Percentiles rank a stretch among this genome's conserved stretches.
Conservation (phyloP, 148 eudicot genomes). For the Rhododendron ferrugineum region DNA sequence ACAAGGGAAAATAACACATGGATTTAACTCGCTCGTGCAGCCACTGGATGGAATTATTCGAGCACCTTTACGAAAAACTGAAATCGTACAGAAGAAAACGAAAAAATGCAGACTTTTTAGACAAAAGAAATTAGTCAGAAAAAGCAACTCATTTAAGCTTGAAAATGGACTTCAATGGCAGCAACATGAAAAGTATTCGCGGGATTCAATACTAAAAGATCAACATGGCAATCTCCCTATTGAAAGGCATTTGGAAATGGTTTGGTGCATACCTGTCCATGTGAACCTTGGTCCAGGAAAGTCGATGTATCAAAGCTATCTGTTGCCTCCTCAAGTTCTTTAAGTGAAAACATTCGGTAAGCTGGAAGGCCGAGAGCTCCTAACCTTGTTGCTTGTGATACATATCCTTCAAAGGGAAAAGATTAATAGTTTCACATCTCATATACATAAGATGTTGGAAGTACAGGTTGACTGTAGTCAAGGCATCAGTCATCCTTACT, state of each 20-base stretch:
- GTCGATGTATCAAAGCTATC: conserved; percentile 58
- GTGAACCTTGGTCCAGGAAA: conserved; percentile 80
- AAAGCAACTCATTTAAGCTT: not conserved
- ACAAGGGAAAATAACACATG: no score
- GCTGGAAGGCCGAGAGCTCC: conserved; percentile 75
- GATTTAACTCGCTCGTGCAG: not conserved
- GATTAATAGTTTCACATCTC: not conserved
- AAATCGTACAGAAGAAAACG: not conserved
- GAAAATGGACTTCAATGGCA: not conserved
- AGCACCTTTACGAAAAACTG: not conserved
- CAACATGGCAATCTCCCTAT: not conserved
- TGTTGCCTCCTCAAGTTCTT: conserved; percentile 91
- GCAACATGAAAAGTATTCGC: not conserved
- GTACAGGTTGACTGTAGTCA: not conserved
- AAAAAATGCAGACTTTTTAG: not conserved
- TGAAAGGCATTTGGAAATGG: not conserved
- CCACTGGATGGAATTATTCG: not conserved
- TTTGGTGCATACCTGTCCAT: conserved; percentile 59
- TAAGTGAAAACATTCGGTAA: conserved; percentile 68
- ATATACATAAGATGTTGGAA: not conserved
- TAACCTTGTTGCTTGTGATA: conserved; percentile 72
- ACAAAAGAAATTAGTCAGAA: not conserved
- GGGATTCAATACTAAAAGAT: not conserved
- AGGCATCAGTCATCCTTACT: not conserved
- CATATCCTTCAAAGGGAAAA: conserved; percentile 47